These are phyloP conservation scores for Rhynchospora breviuscula DNA, from an alignment of 176 grass and related monocot genomes.

Conservation along the genomic window DNA sequence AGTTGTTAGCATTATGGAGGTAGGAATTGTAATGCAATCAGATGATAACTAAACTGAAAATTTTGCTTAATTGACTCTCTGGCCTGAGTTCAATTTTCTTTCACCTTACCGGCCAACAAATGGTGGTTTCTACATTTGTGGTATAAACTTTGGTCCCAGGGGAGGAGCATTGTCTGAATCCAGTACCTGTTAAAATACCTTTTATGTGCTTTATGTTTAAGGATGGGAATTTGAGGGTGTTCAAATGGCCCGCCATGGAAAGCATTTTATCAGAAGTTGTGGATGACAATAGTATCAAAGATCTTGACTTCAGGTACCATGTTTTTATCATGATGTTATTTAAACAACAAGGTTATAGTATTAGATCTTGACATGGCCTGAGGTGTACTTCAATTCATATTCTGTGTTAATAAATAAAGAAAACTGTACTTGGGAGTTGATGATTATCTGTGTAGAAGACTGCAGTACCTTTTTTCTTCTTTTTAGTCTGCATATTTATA, in stretches of 20 bases:
- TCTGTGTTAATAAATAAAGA: neutral
- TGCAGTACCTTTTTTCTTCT: neutral
- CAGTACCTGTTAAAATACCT: neutral
- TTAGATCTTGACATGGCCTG: neutral
- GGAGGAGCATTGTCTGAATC: neutral
- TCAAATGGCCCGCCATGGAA: constrained; percentile 81
- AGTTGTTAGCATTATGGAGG: neutral
- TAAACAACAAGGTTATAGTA: neutral
- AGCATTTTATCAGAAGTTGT: constrained; percentile 60
- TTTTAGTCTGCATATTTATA: neutral
- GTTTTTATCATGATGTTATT: neutral
- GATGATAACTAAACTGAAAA: neutral
- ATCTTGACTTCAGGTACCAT: constrained; percentile 79
- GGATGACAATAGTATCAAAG: constrained; percentile 64
- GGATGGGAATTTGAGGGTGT: constrained; percentile 86
- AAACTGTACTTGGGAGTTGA: neutral
- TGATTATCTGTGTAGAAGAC: neutral
- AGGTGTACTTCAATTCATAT: neutral
- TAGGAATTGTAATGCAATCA: neutral
- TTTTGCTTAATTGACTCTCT: neutral
- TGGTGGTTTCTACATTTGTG: neutral
- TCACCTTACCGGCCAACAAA: neutral
- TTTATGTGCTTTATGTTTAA: constrained; percentile 23
- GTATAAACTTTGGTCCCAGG: neutral
- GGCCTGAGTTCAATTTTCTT: neutral